phyloP scores from a whole-genome alignment of 2,329 filamentous ascomycete genomes.

The Trichoderma koningii region DNA sequence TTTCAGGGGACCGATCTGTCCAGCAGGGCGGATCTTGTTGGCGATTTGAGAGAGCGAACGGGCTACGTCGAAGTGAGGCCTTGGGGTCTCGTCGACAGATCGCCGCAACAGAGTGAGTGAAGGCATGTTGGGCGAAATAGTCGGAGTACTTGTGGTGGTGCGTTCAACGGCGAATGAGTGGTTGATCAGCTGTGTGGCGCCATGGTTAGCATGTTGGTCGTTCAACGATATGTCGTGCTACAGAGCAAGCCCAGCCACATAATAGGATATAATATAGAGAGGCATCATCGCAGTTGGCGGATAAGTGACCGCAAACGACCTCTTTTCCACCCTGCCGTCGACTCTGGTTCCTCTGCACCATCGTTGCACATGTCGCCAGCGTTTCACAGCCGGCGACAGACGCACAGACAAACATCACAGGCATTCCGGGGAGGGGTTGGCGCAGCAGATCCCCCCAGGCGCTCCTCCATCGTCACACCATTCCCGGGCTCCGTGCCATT shows the following conservation, averaged over 20 bases:
- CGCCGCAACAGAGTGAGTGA: slow-evolving; percentile 25
- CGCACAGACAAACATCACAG: slow-evolving; percentile 16
- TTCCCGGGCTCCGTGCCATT: slow-evolving; percentile 19
- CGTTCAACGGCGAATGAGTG: slow-evolving; percentile 21
- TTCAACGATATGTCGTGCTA: not conserved
- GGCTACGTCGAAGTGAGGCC: slow-evolving; percentile 13
- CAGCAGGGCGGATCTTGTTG: slow-evolving; percentile 13
- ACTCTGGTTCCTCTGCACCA: not conserved
- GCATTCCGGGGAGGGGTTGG: slow-evolving; percentile 27
- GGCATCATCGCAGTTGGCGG: not conserved
- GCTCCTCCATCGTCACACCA: slow-evolving; percentile 24
- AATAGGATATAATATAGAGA: slow-evolving; percentile 13
- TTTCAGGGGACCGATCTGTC: slow-evolving; percentile 19
- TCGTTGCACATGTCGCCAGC: slow-evolving; percentile 1
- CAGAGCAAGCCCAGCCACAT: not conserved
- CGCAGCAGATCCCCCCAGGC: slow-evolving; percentile 14
- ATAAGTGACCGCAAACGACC: not conserved
- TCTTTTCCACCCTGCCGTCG: not conserved
- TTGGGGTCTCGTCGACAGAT: slow-evolving; percentile 19
- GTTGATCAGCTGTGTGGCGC: slow-evolving; percentile 7
- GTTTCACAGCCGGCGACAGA: slow-evolving; percentile 3
- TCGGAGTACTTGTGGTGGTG: slow-evolving; percentile 1
- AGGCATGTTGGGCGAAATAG: slow-evolving; percentile 26
- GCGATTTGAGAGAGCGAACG: slow-evolving; percentile 18
- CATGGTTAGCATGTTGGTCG: slow-evolving; percentile 22